Percentiles rank a stretch among this genome's conserved stretches.
phyloP scores from a whole-genome alignment of 306 rosid species.

The Canavalia ensiformis region DNA sequence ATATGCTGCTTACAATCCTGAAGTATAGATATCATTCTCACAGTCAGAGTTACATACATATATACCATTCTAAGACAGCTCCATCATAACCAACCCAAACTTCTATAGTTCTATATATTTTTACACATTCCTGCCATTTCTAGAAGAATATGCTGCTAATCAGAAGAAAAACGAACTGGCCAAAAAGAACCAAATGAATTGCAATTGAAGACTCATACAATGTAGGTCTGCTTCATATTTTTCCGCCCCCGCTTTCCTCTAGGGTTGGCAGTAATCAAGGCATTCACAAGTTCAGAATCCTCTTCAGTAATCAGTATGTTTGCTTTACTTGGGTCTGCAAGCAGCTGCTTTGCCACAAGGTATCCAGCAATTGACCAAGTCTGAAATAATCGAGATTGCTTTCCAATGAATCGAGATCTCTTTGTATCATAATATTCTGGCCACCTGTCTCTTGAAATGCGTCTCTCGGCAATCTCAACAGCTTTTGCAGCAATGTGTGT shows the following conservation, averaged over 20 bases:
- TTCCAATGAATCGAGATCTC: slow-evolving; percentile 74
- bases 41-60: slow-evolving; percentile 12
- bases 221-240: slow-evolving; percentile 64
- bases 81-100: slow-evolving; percentile 46
- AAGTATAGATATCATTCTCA: slow-evolving; percentile 19
- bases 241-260: slow-evolving; percentile 75
- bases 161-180: slow-evolving; percentile 32
- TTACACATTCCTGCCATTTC: slow-evolving; percentile 41
- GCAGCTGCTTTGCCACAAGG: slow-evolving; percentile 76
- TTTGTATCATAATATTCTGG: slow-evolving; percentile 87
- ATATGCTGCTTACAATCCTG: slow-evolving; percentile 41
- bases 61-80: slow-evolving; percentile 22
- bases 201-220: slow-evolving; percentile 57
- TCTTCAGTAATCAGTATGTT: slow-evolving; percentile 75
- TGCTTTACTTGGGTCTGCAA: slow-evolving; percentile 79
- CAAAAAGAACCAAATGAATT: slow-evolving; percentile 44
- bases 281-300: slow-evolving; percentile 83
- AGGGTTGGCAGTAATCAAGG: slow-evolving; percentile 72
- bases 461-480: slow-evolving; percentile 70
- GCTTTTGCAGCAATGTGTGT: slow-evolving; percentile 80
- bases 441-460: slow-evolving; percentile 78
- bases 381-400: slow-evolving; percentile 75
- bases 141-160: slow-evolving; percentile 44
- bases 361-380: slow-evolving; percentile 92
- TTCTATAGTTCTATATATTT: slow-evolving; percentile 4